phyloP scores from a whole-genome alignment of 257 asterid species.

The Echium plantagineum region DNA sequence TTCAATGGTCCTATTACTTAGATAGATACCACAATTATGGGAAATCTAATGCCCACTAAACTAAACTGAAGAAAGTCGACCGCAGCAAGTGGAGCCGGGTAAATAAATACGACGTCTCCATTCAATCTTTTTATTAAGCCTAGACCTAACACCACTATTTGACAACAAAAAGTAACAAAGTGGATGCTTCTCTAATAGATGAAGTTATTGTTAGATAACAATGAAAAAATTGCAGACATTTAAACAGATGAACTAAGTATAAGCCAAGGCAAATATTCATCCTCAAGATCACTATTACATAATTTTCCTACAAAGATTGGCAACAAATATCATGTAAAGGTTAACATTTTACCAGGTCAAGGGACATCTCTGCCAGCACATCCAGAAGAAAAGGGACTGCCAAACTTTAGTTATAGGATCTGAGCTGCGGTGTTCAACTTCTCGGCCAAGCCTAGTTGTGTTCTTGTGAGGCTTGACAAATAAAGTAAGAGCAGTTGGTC shows the following conservation, averaged over 20 bases:
- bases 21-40: too few relatives aligned
- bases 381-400: not conserved
- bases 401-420: slow-evolving; percentile 30
- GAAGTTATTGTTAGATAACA: too few relatives aligned
- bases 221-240: too few relatives aligned
- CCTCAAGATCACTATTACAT: not conserved
- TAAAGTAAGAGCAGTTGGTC: slow-evolving; percentile 75
- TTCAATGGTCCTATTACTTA: too few relatives aligned
- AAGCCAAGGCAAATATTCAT: not conserved
- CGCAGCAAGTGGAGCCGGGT: too few relatives aligned
- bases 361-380: not conserved
- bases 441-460: slow-evolving; percentile 87
- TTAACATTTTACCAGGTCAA: not conserved
- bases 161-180: too few relatives aligned
- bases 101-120: too few relatives aligned
- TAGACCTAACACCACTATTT: too few relatives aligned
- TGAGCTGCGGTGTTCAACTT: slow-evolving; percentile 95
- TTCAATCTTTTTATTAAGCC: too few relatives aligned
- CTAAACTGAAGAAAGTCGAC: too few relatives aligned
- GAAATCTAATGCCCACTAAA: too few relatives aligned
- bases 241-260: not conserved
- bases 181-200: too few relatives aligned
- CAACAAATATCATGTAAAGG: not conserved
- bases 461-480: slow-evolving; percentile 90
- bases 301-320: slow-evolving; percentile 6